Evolutionary conservation across 345 rosid genomes (phyloP), one percentile per base, ranked within the genome.

Genomic region (Populus alba): DNA sequence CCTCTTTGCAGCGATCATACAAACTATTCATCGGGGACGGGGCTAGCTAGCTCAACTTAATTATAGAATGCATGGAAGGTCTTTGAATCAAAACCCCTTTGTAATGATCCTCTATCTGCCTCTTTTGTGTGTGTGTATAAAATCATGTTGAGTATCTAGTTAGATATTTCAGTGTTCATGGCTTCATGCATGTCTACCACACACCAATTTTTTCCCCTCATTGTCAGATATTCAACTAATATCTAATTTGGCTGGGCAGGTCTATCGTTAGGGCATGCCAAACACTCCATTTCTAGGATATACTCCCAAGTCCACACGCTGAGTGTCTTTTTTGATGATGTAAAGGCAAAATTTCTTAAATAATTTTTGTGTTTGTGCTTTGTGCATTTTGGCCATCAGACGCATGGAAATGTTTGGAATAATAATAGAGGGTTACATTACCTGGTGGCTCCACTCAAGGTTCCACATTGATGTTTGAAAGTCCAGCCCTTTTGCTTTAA

Each of bases 121-220:
- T 29, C 12, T 63, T 29, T 0, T 29, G 2, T 29, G 2, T 31
- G 2, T 31, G 2, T 31, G 3, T 18, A 11, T 18, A 57, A 53
- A 23, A 57, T 33, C 35, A 59, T 31, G 71, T 4, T n/a, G 15
- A 9, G 59, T 20, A 7, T 53, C 23, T 53, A 6, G 59, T 20
- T 53, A 9, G 49, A 55, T 76, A 77, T 43, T 68, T 62, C 23
- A 37, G 67, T 74, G 71, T 77, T 84, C 78, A 75, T 78, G 78
- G 78, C 65, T 78, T 49, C 86, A 72, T 84, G 80, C 80, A 84
- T 75, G 84, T 38, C 73, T 72, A 81, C 45, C 75, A 51, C 83
- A 67, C 63, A 0, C 5, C 23, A 13, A 3, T 3, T 8, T 23
- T 53, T 7, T 23, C 23, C 63, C 9, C 20, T n/a, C 27, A n/a